Base-by-base conservation (phyloP, 257 asterid genomes). In the Nicotiana sylvestris region DNA sequence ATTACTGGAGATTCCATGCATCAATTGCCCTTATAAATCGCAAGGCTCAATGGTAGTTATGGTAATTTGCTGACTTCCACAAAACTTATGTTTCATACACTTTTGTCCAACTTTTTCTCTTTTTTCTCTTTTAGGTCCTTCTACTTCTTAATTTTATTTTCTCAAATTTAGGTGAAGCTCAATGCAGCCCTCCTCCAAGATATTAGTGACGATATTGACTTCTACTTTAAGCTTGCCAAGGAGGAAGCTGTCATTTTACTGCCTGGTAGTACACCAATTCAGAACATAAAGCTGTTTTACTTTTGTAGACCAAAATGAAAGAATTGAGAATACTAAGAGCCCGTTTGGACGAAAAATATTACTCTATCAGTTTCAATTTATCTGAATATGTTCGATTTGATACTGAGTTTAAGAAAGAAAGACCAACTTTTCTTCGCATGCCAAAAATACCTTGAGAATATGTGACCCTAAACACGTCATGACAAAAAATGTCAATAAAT, bases 21-120 rank as follows among this genome's bases (percentile, higher is more conserved):
- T 95, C 76, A 90, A 77, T 65, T 92, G 97, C 80, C 93, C 97
- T 51, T 39, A 83, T 37, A 91, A 91, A 85, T 91, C 98, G 49
- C 86, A 91, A 85, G 98, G 98, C 51, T 89, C 98, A n/a, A 95
- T 93, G 98, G 92, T 94, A 29, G 82, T 91, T 84, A 91, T 95
- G 98, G 98, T 91, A 77, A 27, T 7, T 49, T 37, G 51, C 43
- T 49, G 15, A 49, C 80, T 49, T 4, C 43, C 80, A 58, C 25
- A 74, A 15, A 46, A 6, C 62, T 74, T 74, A 7, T 74, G 13
- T 13, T 74, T 74, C 62, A 13, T 49, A 49, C 39, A 49, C 25
- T 74, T 46, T 74, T 15, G 15, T 51, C 80, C 62, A 16, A 49
- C 13, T 7, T 7, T 27, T 74, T 74, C 49, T 3, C 1, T 27